A percentile compares a stretch with the other conserved stretches of the same genome.
Evolutionary conservation across 2,329 filamentous ascomycete genomes (phyloP).

Genomic region (Cercospora sp.): DNA sequence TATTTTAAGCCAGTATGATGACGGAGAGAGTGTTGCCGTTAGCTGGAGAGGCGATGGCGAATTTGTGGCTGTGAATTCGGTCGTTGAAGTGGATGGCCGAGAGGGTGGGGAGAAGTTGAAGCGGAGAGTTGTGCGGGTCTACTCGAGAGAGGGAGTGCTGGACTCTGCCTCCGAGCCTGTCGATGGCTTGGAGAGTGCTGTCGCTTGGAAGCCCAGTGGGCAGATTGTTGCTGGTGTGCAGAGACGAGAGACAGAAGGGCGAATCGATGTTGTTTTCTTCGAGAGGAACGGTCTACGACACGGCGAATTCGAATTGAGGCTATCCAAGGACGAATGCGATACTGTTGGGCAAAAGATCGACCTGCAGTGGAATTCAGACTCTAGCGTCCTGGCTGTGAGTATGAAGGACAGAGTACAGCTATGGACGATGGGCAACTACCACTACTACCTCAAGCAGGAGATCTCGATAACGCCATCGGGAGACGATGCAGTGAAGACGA

Average conservation of each 20-base stretch:
- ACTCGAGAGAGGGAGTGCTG: constrained; percentile 82
- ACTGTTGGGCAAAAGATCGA: constrained; percentile 59
- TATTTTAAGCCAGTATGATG: constrained; percentile 70
- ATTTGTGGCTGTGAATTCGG: constrained; percentile 80
- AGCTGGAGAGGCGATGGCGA: constrained; percentile 95
- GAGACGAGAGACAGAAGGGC: constrained; percentile 59
- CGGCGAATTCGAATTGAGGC: constrained; percentile 81
- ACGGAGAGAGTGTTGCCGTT: constrained; percentile 64
- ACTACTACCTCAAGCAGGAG: constrained; percentile 97
- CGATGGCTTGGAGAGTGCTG: constrained; percentile 78
- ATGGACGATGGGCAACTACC: constrained; percentile 97
- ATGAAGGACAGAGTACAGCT: constrained; percentile 76
- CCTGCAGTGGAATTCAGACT: constrained; percentile 88
- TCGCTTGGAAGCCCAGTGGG: constrained; percentile 90
- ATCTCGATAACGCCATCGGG: constrained; percentile 45
- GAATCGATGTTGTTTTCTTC: constrained; percentile 83
- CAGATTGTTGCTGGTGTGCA: constrained; percentile 89
- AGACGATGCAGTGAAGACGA: constrained; percentile 23
- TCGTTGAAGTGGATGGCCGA: constrained; percentile 65
- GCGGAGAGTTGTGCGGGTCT: constrained; percentile 83
- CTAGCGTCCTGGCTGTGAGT: constrained; percentile 81
- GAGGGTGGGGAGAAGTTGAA: constrained; percentile 30
- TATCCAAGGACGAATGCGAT: constrained; percentile 60
- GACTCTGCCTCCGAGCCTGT: constrained; percentile 95
- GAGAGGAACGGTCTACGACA: constrained; percentile 97